Evolutionary conservation across 805 yeast species (phyloP).

Genomic region (Komagataella pastoris): DNA sequence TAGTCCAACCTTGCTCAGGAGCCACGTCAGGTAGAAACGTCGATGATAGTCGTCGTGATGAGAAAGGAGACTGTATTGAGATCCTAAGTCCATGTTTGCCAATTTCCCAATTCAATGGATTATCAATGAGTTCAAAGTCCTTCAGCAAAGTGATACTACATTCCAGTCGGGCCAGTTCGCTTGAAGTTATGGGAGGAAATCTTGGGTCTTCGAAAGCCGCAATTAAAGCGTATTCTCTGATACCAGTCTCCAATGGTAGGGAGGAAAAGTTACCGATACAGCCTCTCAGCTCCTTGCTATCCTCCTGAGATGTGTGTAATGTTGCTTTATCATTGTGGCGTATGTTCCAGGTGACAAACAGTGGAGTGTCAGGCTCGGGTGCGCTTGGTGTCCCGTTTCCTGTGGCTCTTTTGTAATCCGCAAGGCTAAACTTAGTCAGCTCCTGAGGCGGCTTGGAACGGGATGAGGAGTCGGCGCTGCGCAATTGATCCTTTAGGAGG

Average conservation of each 20-base stretch:
- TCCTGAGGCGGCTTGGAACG: background rate
- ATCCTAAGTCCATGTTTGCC: conserved; percentile 77
- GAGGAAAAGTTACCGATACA: conserved; percentile 84
- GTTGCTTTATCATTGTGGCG: background rate
- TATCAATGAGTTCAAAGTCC: conserved; percentile 37
- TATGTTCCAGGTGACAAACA: conserved; percentile 84
- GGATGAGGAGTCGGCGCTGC: conserved; percentile 1
- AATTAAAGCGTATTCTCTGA: conserved; percentile 44
- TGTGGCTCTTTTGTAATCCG: background rate
- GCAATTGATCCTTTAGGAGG: conserved; percentile 2
- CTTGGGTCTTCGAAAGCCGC: conserved; percentile 74
- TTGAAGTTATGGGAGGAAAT: conserved; percentile 45
- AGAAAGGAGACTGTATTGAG: conserved; percentile 15
- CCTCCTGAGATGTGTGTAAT: conserved; percentile 8
- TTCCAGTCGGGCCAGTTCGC: conserved; percentile 41
- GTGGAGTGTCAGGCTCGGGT: conserved; percentile 26
- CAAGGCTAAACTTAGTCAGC: conserved; percentile 3
- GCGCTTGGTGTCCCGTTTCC: conserved; percentile 1
- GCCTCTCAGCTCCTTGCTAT: conserved; percentile 47
- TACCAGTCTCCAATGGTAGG: conserved; percentile 40
- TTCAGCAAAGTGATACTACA: conserved; percentile 54
- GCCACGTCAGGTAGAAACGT: conserved; percentile 92
- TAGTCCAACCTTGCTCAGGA: conserved; percentile 72
- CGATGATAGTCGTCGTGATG: conserved; percentile 32
- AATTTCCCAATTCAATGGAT: conserved; percentile 60